These are phyloP conservation scores for Barnettozyma californica DNA, from an alignment of 805 yeast genomes.

Conservation along the genomic window DNA sequence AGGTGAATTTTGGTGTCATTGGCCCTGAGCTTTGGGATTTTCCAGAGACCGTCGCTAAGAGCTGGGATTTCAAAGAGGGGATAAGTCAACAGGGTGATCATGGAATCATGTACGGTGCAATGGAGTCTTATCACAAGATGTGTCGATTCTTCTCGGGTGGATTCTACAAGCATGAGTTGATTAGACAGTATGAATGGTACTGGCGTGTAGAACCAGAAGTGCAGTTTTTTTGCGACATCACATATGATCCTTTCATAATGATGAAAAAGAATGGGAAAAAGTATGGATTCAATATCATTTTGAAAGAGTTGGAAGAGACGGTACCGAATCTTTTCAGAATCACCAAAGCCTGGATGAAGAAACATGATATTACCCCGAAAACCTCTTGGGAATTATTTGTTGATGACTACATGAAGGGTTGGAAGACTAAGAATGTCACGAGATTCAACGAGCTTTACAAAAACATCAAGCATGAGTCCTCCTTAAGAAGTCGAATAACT, in stretches of 20 bases:
- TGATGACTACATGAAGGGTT: constrained; percentile 30
- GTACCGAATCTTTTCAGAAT: constrained; percentile 75
- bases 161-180: constrained; percentile 75
- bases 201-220: constrained; percentile 97
- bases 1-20: constrained; percentile 69
- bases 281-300: constrained; percentile 81
- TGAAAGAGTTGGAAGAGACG: constrained; percentile 75
- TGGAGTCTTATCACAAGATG: constrained; percentile 87
- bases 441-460: constrained; percentile 25
- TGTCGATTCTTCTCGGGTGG: constrained; percentile 87
- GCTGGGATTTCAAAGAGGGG: constrained; percentile 40
- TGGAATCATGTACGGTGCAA: constrained; percentile 75
- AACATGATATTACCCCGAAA: constrained; percentile 44
- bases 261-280: constrained; percentile 66
- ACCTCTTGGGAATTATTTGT: constrained; percentile 67
- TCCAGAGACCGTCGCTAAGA: constrained; percentile 30
- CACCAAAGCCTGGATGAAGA: constrained; percentile 57
- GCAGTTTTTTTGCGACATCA: constrained; percentile 81
- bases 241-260: constrained; percentile 85
- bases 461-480: constrained; percentile 24
- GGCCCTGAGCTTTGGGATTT: constrained; percentile 65
- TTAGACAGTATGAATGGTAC: constrained; percentile 76
- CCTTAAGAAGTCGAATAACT: constrained; percentile 23
- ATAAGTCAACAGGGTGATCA: constrained; percentile 77
- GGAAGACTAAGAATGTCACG: constrained; percentile 28